A percentile compares a stretch with the other conserved stretches of the same genome.
These are phyloP conservation scores for Rugonectria rugulosa DNA, from an alignment of 2,329 filamentous ascomycete genomes.

Conservation along the genomic window DNA sequence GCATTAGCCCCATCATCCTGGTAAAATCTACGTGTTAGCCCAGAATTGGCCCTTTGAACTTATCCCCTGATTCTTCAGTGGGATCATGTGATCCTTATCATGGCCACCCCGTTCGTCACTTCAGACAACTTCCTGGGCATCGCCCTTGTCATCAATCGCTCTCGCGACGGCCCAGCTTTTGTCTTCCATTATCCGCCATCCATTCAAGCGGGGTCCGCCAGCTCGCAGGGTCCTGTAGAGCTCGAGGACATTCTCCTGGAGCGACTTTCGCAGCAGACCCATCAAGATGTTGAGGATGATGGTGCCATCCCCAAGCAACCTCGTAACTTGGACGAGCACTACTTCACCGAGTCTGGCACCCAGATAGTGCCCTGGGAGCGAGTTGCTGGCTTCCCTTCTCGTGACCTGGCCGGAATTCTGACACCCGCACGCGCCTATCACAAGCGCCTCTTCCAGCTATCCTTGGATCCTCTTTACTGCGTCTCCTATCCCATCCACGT, in stretches of 20 bases:
- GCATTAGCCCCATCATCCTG: constrained; percentile 15
- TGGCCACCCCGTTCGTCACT: constrained; percentile 59
- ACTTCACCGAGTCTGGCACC: constrained; percentile 62
- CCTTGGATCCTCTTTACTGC: constrained; percentile 80
- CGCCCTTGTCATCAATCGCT: constrained; percentile 76
- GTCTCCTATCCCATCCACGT: constrained; percentile 86
- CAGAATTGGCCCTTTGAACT: background rate
- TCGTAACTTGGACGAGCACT: constrained; percentile 62
- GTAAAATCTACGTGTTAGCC: background rate
- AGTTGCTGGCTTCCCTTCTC: constrained; percentile 76
- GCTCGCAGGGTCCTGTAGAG: constrained; percentile 47
- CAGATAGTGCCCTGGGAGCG: constrained; percentile 74
- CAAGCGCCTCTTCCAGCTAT: constrained; percentile 83
- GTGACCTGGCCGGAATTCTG: constrained; percentile 80
- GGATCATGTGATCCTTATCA: constrained; percentile 34
- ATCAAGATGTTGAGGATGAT: constrained; percentile 47
- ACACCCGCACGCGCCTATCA: constrained; percentile 79
- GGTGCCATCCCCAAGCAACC: constrained; percentile 54
- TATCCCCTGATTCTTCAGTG: background rate
- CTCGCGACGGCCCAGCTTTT: constrained; percentile 79
- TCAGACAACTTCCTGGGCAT: constrained; percentile 71
- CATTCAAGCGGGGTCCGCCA: constrained; percentile 49
- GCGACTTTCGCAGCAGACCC: constrained; percentile 50
- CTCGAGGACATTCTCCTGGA: constrained; percentile 62
- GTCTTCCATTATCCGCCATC: constrained; percentile 88